phyloP scores from a whole-genome alignment of 2,329 filamentous ascomycete genomes.

The Alternaria hordeiaustralica region DNA sequence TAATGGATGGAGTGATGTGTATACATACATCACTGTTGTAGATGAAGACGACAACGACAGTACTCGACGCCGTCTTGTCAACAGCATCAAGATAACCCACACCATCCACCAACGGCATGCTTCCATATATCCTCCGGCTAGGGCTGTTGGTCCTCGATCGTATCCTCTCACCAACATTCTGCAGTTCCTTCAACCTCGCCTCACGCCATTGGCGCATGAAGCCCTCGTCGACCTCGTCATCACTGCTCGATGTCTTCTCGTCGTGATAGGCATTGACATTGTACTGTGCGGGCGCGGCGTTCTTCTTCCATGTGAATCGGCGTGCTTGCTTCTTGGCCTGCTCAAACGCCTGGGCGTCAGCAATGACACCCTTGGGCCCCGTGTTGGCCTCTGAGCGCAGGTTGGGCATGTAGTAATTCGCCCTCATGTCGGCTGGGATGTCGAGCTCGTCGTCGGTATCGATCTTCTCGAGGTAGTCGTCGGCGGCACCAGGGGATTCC shows the following conservation, averaged over 20 bases:
- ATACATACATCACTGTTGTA: neutral
- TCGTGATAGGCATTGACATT: slow-evolving; percentile 55
- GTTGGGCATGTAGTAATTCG: slow-evolving; percentile 63
- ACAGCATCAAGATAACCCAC: slow-evolving; percentile 94
- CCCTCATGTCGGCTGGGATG: slow-evolving; percentile 60
- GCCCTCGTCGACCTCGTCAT: slow-evolving; percentile 73
- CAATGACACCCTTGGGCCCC: slow-evolving; percentile 86
- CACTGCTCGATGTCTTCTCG: slow-evolving; percentile 50
- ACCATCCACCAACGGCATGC: slow-evolving; percentile 83
- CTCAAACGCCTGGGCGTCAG: slow-evolving; percentile 80
- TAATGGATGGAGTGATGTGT: too few species aligned
- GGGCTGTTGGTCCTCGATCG: slow-evolving; percentile 73
- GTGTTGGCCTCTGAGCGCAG: slow-evolving; percentile 74
- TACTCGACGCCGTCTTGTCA: slow-evolving; percentile 82
- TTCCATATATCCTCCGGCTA: slow-evolving; percentile 78
- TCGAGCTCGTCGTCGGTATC: slow-evolving; percentile 58
- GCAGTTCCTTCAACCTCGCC: slow-evolving; percentile 76
- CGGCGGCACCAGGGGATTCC: slow-evolving; percentile 57
- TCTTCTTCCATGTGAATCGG: slow-evolving; percentile 45
- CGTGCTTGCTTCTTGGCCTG: slow-evolving; percentile 58
- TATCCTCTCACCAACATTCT: slow-evolving; percentile 65
- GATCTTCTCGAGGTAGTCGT: slow-evolving; percentile 65
- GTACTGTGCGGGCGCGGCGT: slow-evolving; percentile 23
- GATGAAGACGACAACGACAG: slow-evolving; percentile 90
- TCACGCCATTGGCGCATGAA: slow-evolving; percentile 89